A percentile compares a stretch with the other conserved stretches of the same genome.
These are phyloP conservation scores for Oryza meridionalis DNA, from an alignment of 176 grass and related monocot species.

Conservation along the genomic window DNA sequence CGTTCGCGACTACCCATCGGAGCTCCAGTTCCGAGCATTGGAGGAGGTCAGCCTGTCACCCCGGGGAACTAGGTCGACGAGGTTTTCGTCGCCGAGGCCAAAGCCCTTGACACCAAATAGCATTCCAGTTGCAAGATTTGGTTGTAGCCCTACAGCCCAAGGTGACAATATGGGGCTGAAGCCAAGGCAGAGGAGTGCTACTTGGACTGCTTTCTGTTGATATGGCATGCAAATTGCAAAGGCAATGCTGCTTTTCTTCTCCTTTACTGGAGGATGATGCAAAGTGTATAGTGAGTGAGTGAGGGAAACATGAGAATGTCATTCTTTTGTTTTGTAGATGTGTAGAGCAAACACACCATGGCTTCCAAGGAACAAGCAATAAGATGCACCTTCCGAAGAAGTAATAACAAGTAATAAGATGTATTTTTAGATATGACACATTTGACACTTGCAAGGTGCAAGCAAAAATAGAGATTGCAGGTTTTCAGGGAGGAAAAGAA, in stretches of 20 bases:
- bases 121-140: conserved; percentile 11
- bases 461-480: not conserved
- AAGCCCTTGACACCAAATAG: conserved; percentile 33
- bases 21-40: conserved; percentile 64
- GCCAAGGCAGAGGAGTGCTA: conserved; percentile 49
- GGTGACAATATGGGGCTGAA: conserved; percentile 20
- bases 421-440: too few species aligned
- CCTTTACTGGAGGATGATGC: not conserved
- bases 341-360: not conserved
- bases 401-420: not conserved
- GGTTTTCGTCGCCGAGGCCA: conserved; percentile 36
- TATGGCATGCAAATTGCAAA: not conserved
- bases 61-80: not conserved
- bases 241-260: not conserved
- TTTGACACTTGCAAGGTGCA: not conserved
- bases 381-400: not conserved
- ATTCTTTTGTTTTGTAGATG: not conserved
- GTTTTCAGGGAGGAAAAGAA: not conserved
- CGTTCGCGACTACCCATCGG: conserved; percentile 67
- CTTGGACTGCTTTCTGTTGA: conserved; percentile 32
- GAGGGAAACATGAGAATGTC: not conserved
- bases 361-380: not conserved
- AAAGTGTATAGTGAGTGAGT: not conserved
- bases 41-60: conserved; percentile 63
- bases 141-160: not conserved